phyloP scores from a whole-genome alignment of 164 flowering plant species.

The Brasenia schreberi region DNA sequence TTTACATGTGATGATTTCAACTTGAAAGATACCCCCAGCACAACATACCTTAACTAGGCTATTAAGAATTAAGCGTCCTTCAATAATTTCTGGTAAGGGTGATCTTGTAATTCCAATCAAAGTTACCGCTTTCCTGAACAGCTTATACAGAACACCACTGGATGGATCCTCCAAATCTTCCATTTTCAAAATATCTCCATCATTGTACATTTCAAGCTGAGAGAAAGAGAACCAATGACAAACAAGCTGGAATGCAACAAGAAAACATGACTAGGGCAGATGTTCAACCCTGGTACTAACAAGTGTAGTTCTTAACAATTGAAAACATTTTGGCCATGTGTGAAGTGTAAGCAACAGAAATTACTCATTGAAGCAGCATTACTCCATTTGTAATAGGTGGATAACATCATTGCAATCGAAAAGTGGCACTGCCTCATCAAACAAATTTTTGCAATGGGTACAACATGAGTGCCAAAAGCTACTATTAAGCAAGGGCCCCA shows the following conservation, averaged over 20 bases:
- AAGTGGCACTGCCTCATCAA: too few species aligned
- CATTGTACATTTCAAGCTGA: constrained; percentile 66
- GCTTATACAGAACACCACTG: constrained; percentile 26
- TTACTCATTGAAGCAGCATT: background rate
- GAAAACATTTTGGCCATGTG: background rate
- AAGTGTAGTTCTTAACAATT: too few species aligned
- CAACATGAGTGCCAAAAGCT: too few species aligned
- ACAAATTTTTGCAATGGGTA: too few species aligned
- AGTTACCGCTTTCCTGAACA: constrained; percentile 28
- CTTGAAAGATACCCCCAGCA: background rate
- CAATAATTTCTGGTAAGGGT: constrained; percentile 13
- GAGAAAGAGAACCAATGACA: constrained; percentile 4
- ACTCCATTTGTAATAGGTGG: too few species aligned
- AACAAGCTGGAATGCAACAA: background rate
- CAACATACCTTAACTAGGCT: constrained; percentile 41
- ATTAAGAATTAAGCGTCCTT: constrained; percentile 36
- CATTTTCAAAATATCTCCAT: constrained; percentile 43
- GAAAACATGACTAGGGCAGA: background rate
- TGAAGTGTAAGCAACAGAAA: background rate
- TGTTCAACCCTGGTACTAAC: background rate
- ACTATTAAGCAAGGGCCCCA: too few species aligned
- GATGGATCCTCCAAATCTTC: constrained; percentile 47
- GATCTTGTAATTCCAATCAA: constrained; percentile 21
- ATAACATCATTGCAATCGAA: background rate
- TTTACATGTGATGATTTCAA: background rate